Percentiles rank a stretch among this genome's conserved stretches.
Evolutionary conservation across 768 basidiomycete genomes (phyloP).

Genomic region (Vararia minispora): DNA sequence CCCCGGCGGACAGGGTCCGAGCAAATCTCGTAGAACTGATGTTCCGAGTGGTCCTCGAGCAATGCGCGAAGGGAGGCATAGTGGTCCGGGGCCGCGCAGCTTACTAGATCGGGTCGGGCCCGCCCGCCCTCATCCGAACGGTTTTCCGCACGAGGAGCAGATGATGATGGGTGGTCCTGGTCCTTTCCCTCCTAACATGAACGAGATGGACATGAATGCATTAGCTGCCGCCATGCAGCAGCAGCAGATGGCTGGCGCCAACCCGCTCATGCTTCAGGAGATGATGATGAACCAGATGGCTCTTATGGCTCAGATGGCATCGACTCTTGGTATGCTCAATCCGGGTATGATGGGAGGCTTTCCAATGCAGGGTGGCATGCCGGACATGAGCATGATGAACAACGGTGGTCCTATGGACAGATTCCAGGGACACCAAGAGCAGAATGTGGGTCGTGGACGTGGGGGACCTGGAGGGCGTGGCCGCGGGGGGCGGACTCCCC

Average conservation of each 20-base stretch:
- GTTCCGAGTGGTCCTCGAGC: constrained; percentile 81
- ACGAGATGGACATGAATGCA: constrained; percentile 54
- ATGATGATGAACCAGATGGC: constrained; percentile 91
- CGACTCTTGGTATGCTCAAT: constrained; percentile 69
- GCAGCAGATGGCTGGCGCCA: constrained; percentile 29
- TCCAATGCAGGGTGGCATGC: constrained; percentile 41
- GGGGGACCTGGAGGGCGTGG: constrained; percentile 23
- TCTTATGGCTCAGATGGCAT: constrained; percentile 87
- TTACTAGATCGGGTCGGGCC: constrained; percentile 71
- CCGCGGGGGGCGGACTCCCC: constrained; percentile 10
- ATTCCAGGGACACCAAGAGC: constrained; percentile 16
- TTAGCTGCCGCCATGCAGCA: constrained; percentile 46
- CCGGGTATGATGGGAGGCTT: constrained; percentile 54
- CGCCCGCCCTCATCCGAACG: neutral
- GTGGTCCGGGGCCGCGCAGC: constrained; percentile 38
- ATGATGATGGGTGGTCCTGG: constrained; percentile 49
- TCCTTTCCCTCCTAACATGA: constrained; percentile 20
- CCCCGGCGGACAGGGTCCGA: constrained; percentile 22
- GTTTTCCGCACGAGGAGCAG: constrained; percentile 33
- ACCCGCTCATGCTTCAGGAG: constrained; percentile 70
- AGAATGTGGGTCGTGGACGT: constrained; percentile 33
- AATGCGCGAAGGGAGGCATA: constrained; percentile 36
- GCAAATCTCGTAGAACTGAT: constrained; percentile 64
- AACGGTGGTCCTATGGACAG: constrained; percentile 19
- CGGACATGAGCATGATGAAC: constrained; percentile 36